A percentile compares a stretch with the other conserved stretches of the same genome.
These are phyloP conservation scores for Priceomyces fermenticarens DNA, from an alignment of 805 yeast species.

Conservation along the genomic window DNA sequence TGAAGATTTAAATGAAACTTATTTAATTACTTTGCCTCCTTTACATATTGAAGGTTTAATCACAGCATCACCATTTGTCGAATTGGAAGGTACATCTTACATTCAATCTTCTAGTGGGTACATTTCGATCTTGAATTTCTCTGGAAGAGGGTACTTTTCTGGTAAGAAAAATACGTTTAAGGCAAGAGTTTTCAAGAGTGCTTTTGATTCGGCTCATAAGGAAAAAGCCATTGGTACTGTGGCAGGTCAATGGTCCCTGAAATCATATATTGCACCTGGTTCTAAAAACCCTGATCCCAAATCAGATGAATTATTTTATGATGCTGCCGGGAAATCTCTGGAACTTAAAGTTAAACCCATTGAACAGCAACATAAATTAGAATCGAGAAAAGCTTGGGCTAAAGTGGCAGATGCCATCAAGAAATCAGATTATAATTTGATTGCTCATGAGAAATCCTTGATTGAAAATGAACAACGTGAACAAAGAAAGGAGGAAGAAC, in stretches of 20 bases:
- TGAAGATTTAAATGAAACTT: constrained; percentile 61
- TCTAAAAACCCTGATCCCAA: constrained; percentile 41
- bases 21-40: constrained; percentile 86
- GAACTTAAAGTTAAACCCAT: constrained; percentile 74
- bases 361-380: constrained; percentile 75
- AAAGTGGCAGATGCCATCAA: constrained; percentile 86
- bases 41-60: constrained; percentile 92
- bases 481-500: constrained; percentile 69
- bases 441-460: constrained; percentile 69
- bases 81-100: constrained; percentile 82
- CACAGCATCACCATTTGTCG: constrained; percentile 91
- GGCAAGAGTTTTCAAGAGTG: constrained; percentile 68
- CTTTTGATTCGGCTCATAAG: constrained; percentile 45
- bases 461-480: constrained; percentile 87
- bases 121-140: constrained; percentile 67
- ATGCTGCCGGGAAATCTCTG: constrained; percentile 53
- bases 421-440: constrained; percentile 69
- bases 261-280: constrained; percentile 63
- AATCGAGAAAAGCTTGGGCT: constrained; percentile 85
- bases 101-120: constrained; percentile 83
- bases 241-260: constrained; percentile 89
- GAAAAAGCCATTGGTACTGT: constrained; percentile 75
- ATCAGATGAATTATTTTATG: constrained; percentile 56
- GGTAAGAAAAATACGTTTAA: constrained; percentile 94
- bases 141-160: constrained; percentile 91